phyloP scores from a whole-genome alignment of 2,329 filamentous ascomycete species.

The Colletotrichum truncatum region DNA sequence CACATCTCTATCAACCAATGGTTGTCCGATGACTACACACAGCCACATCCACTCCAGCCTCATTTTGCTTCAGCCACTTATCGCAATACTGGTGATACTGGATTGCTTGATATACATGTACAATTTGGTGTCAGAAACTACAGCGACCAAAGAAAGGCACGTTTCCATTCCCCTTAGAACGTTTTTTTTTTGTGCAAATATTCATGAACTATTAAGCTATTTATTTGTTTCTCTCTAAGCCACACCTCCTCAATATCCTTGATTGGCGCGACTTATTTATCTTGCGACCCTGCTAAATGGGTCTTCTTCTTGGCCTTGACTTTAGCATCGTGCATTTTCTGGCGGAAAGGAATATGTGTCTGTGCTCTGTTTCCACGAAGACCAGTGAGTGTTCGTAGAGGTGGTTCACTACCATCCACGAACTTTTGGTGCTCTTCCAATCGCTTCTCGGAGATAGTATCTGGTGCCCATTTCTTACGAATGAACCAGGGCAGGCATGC shows the following conservation, averaged over 20 bases:
- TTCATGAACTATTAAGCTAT: no score
- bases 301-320: slow-evolving; percentile 34
- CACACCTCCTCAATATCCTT: no score
- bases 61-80: no score
- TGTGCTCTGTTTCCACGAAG: slow-evolving; percentile 40
- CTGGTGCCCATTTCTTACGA: slow-evolving; percentile 36
- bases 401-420: slow-evolving; percentile 35
- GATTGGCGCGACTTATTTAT: slow-evolving; percentile 25
- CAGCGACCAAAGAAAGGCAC: no score
- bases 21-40: slow-evolving; percentile 1
- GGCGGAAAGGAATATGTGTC: slow-evolving; percentile 41
- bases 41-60: background rate
- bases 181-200: no score
- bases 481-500: slow-evolving; percentile 38
- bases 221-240: no score
- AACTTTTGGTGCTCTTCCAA: slow-evolving; percentile 29
- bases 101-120: no score
- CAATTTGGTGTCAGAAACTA: no score
- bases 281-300: background rate
- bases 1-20: background rate
- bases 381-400: slow-evolving; percentile 41
- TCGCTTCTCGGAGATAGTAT: slow-evolving; percentile 32
- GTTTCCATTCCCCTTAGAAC: no score
- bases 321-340: slow-evolving; percentile 38
- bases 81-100: no score